A percentile compares a stretch with the other conserved stretches of the same genome.
phyloP scores from a whole-genome alignment of 1,284 basidiomycete species.

The Pseudomicrostroma phylloplanum region DNA sequence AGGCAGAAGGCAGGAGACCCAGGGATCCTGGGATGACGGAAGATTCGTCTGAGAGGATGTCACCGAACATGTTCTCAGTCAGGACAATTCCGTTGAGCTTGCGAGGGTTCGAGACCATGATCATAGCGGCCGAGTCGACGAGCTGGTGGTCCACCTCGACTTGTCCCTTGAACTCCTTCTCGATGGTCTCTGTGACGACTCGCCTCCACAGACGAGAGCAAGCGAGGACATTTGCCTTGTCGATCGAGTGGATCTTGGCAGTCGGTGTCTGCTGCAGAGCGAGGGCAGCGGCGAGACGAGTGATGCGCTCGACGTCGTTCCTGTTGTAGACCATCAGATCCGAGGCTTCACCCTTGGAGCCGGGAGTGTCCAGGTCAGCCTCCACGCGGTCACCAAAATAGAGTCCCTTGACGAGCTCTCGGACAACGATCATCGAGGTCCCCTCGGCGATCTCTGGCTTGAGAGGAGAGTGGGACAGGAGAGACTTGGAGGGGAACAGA shows the following conservation, averaged over 20 bases:
- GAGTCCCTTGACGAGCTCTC: slow-evolving; percentile 65
- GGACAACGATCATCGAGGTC: slow-evolving; percentile 85
- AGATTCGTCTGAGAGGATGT: slow-evolving; percentile 85
- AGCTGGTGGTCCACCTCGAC: slow-evolving; percentile 60
- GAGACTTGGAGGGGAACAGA: slow-evolving; percentile 83
- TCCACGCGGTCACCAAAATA: slow-evolving; percentile 91
- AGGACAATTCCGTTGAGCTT: slow-evolving; percentile 82
- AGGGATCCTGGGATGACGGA: slow-evolving; percentile 97
- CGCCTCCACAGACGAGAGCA: slow-evolving; percentile 90
- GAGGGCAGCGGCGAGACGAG: slow-evolving; percentile 88
- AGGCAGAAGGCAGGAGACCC: slow-evolving; percentile 90
- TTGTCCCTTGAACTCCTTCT: slow-evolving; percentile 34
- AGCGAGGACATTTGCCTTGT: slow-evolving; percentile 98
- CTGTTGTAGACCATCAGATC: slow-evolving; percentile 80
- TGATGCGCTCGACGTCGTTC: slow-evolving; percentile 85
- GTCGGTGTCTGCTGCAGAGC: slow-evolving; percentile 76
- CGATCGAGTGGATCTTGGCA: slow-evolving; percentile 82
- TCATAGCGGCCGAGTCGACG: slow-evolving; percentile 94
- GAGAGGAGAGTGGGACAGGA: slow-evolving; percentile 85
- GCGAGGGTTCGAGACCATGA: slow-evolving; percentile 82
- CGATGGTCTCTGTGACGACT: slow-evolving; percentile 48
- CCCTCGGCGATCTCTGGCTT: slow-evolving; percentile 78
- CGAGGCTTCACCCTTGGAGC: slow-evolving; percentile 39
- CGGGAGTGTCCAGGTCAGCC: slow-evolving; percentile 54
- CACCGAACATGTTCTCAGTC: slow-evolving; percentile 50